Evolutionary conservation across 140 eudicot genomes (phyloP).

Genomic region (Stevia rebaudiana): DNA sequence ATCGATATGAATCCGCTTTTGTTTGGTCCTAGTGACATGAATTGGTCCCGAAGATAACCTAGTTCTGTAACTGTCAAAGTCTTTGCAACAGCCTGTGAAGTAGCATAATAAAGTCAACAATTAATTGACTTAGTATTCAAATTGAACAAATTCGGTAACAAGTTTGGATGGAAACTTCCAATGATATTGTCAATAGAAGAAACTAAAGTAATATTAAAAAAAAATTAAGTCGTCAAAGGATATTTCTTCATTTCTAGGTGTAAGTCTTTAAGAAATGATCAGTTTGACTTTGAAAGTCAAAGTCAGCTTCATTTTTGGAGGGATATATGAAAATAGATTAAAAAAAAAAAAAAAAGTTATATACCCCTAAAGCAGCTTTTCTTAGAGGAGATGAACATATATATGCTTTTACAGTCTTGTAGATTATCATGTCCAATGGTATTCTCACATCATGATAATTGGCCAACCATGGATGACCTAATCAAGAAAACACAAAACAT

Average conservation of each 20-base stretch:
- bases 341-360: slow-evolving; percentile 3
- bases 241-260: background rate
- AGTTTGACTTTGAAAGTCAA: slow-evolving; percentile 11
- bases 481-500: slow-evolving; percentile 23
- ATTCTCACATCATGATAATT: slow-evolving; percentile 66
- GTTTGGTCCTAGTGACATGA: slow-evolving; percentile 72
- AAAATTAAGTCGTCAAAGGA: background rate
- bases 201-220: background rate
- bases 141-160: background rate
- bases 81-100: slow-evolving; percentile 88
- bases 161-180: background rate
- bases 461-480: slow-evolving; percentile 99
- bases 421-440: slow-evolving; percentile 90
- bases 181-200: background rate
- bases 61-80: slow-evolving; percentile 79
- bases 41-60: slow-evolving; percentile 85
- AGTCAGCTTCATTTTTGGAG: background rate
- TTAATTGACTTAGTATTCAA: background rate
- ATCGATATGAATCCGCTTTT: slow-evolving; percentile 74
- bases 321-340: background rate
- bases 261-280: background rate
- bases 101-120: slow-evolving; percentile 14
- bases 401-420: slow-evolving; percentile 79
- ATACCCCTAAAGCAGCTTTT: slow-evolving; percentile 93
- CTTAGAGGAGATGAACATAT: slow-evolving; percentile 83